Evolutionary conservation across 1,139 yeast species (phyloP), one percentile per base, ranked within the genome.

Genomic region (Blastobotrys illinoisensis): DNA sequence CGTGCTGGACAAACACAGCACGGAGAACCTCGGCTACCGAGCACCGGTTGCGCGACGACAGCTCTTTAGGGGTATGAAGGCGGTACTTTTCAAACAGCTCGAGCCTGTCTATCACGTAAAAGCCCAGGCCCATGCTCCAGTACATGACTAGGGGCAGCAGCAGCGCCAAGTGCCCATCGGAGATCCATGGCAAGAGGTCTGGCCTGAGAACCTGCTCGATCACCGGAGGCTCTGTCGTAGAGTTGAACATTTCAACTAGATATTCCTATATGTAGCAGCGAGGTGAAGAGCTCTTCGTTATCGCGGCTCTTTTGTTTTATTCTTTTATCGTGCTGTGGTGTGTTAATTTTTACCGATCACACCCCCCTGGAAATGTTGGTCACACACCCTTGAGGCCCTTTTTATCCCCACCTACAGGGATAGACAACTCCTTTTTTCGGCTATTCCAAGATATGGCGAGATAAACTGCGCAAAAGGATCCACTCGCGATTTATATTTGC

Each of bases 11-110:
- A 7, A 88, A 63, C 51, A 93, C 99, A 62, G 93, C 97, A 60
- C 80, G 76, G 20, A 93, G 65, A 13, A 93, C 98, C 53, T 86
- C 86, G 9, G 64, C 53, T 54, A 84, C 71, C 0, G 88, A 70
- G 13, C 89, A 97, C 67, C 82, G 87, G 70, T 93, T 93, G 62
- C 95, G 79, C 53, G 79, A 69, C 49, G 76, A 67, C 56, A 89
- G 89, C 68, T 91, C 98, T 63, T 86, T 95, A 49, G 91, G 83
- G 18, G 98, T 93, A 69, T 93, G 99, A 54, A 93, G 88, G 60
- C 98, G 77, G 72, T 88, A 89, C 68, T 79, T 75, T 64, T 88
- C 96, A 46, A 93, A 88, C 62, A 88, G 72, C 66, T 88, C 80
- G 62, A 79, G 81, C 48, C 78, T 79, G 67, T 91, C 98, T 50